phyloP scores from a whole-genome alignment of 2,329 filamentous ascomycete species.

The Colletotrichum agaves region DNA sequence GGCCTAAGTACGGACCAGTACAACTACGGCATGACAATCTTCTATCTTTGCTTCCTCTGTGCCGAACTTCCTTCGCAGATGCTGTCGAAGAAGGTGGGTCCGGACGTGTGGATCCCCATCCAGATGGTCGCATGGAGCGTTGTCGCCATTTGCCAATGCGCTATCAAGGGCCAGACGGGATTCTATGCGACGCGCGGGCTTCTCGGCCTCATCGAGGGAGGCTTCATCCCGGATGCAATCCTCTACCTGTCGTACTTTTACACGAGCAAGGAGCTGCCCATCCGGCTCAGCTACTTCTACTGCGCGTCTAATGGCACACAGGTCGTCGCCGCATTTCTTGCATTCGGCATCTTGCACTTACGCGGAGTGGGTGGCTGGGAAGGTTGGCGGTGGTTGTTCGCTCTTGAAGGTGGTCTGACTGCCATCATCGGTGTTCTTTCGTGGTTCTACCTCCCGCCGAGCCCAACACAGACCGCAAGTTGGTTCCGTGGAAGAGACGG shows the following conservation, averaged over 20 bases:
- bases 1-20: conserved; percentile 54
- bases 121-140: conserved; percentile 52
- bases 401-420: conserved; percentile 57
- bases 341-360: conserved; percentile 64
- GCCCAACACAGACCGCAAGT: conserved; percentile 68
- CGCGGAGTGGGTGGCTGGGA: conserved; percentile 59
- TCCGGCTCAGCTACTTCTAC: conserved; percentile 75
- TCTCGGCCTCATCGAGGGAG: conserved; percentile 60
- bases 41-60: conserved; percentile 58
- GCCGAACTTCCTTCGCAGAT: conserved; percentile 66
- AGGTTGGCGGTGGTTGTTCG: conserved; percentile 64
- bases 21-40: conserved; percentile 61
- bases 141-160: conserved; percentile 47
- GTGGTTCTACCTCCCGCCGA: conserved; percentile 61
- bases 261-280: conserved; percentile 72
- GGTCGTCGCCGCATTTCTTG: conserved; percentile 63
- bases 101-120: conserved; percentile 61
- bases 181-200: conserved; percentile 48
- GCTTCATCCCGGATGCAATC: conserved; percentile 48
- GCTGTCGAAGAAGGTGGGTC: conserved; percentile 60
- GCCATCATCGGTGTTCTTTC: conserved; percentile 53
- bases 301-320: conserved; percentile 63
- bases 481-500: conserved; percentile 64
- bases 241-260: conserved; percentile 72
- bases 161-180: conserved; percentile 43